These are phyloP conservation scores for Petrea volubilis DNA, from an alignment of 257 asterid genomes.

Conservation along the genomic window DNA sequence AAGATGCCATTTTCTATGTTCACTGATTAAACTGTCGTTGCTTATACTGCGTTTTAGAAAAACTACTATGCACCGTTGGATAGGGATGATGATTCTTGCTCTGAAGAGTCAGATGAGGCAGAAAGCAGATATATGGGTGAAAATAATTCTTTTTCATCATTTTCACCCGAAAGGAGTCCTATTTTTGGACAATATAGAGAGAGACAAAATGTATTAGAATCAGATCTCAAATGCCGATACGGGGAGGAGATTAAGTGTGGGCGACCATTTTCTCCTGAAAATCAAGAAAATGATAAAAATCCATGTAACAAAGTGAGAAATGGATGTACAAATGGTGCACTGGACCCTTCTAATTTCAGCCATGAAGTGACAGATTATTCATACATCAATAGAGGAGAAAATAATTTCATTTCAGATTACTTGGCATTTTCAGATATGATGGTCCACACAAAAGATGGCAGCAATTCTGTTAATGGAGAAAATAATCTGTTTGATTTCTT, in stretches of 20 bases:
- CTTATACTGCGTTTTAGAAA: conserved; percentile 35
- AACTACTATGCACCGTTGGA: conserved; percentile 26
- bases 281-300: too few species aligned
- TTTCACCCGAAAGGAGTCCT: neutral
- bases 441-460: conserved; percentile 57
- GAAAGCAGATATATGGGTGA: conserved; percentile 79
- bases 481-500: conserved; percentile 72
- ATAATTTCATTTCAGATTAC: conserved; percentile 64
- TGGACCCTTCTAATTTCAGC: conserved; percentile 28
- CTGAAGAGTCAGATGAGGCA: conserved; percentile 84
- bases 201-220: neutral
- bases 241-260: too few species aligned
- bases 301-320: too few species aligned
- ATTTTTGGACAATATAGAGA: neutral
- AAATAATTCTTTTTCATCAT: conserved; percentile 34
- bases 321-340: too few species aligned
- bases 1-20: neutral
- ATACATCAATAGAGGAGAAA: conserved; percentile 39
- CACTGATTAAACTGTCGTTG: conserved; percentile 19
- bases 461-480: conserved; percentile 56
- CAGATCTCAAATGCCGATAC: too few species aligned
- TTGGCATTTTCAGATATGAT: conserved; percentile 83
- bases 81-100: conserved; percentile 53
- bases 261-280: too few species aligned
- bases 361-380: conserved; percentile 48